Conservation (phyloP, 768 basidiomycete species). For the Panaeolus cyanescens region DNA sequence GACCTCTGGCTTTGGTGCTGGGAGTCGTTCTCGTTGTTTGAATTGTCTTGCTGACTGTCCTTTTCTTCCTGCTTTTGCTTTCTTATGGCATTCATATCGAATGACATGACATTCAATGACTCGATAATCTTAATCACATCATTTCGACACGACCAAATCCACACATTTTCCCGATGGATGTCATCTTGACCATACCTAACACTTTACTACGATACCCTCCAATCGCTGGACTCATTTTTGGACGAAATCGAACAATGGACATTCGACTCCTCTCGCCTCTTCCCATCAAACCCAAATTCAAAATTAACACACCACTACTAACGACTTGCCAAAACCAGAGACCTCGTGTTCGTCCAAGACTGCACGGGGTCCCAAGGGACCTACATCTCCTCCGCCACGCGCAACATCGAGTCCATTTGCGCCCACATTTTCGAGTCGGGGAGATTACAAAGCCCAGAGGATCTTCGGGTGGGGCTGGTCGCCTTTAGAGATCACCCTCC, state of each 20-base stretch:
- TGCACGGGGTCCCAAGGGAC: constrained; percentile 92
- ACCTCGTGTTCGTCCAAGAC: constrained; percentile 94
- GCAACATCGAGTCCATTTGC: constrained; percentile 95
- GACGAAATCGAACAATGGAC: background rate
- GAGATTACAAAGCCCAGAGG: constrained; percentile 82
- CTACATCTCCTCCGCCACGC: constrained; percentile 91
- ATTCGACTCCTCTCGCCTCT: no score
- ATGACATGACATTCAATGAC: background rate
- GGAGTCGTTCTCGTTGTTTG: background rate
- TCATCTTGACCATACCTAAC: constrained; percentile 6
- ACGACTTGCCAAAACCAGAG: constrained; percentile 44
- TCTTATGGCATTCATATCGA: background rate
- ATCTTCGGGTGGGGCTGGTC: constrained; percentile 88
- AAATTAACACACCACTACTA: background rate
- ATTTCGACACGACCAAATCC: background rate
- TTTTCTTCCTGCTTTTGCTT: background rate
- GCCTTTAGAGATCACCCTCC: constrained; percentile 98
- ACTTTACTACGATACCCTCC: background rate
- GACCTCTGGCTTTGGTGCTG: background rate
- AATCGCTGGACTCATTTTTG: background rate
- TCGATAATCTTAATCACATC: constrained; percentile 3
- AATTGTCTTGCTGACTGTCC: background rate
- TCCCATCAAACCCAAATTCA: no score
- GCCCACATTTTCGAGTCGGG: constrained; percentile 94
- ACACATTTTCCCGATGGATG: constrained; percentile 8